Base-by-base conservation (phyloP, 192 early-diverging fungal species). In the Podila minutissima region DNA sequence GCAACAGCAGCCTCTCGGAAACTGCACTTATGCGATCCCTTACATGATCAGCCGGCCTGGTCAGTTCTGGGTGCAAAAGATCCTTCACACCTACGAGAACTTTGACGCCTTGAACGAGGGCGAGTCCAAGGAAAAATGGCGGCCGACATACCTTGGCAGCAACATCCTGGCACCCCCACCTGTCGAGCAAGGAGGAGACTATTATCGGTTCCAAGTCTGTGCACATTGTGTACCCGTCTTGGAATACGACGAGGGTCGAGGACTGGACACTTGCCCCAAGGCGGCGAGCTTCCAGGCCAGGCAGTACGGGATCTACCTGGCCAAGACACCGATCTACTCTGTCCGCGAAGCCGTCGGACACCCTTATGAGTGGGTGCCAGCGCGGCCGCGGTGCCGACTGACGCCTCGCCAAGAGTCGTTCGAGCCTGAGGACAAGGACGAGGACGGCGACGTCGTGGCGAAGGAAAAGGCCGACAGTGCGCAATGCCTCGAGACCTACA, bases 1-100 rank as follows among this genome's bases (percentile, higher is more conserved):
- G 66, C 74, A 75, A 46, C 74, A 75, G 15, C 74, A 75, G 37
- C 51, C 66, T 4, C 74, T 75, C 9, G 74, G 74, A 3, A 33
- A 63, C 20, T 74, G 73, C 51, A 68, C 73, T 5, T 74, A 74
- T 60, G 74, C 74, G 1, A 64, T 75, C 38, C 74, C 74, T 8
- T 75, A 75, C 62, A 61, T 75, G 38, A 75, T 75, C 31, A 75
- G 67, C 68, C 74, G 74, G 62, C 74, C 74, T 4, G 74, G 74
- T n/a, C 66, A 66, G 22, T 75, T 75, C 62, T 75, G 74, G 74
- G 74, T 75, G 19, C 74, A 75, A 29, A 69, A 65, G 57, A 59
- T 75, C 22, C 19, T 75, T 17, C 74, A 75, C 31, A 69, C 62
- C 28, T 75, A 75, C 50, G 37, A 69, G 22, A 49, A 35, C 28